Percentiles rank a stretch among this genome's conserved stretches.
phyloP scores from a whole-genome alignment of 2,329 filamentous ascomycete genomes.

The Rutstroemia sp. region DNA sequence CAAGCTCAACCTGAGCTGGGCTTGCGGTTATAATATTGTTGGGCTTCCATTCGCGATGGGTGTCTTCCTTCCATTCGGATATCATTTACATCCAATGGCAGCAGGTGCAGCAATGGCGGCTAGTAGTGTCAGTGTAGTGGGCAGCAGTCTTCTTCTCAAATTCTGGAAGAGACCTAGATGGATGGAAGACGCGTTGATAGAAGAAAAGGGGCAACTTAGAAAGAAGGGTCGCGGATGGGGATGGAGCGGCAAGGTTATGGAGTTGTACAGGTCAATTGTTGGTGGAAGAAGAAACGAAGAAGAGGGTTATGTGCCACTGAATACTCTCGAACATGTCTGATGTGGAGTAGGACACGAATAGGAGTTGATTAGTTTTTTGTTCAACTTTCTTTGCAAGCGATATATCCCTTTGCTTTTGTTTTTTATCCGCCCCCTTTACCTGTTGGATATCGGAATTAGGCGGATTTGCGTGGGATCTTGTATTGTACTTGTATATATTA shows the following conservation, averaged over 20 bases:
- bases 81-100: conserved; percentile 86
- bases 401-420: neutral
- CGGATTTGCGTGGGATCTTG: too few relatives aligned
- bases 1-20: conserved; percentile 88
- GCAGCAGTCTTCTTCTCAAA: conserved; percentile 75
- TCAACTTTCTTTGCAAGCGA: neutral
- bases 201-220: conserved; percentile 43
- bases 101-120: conserved; percentile 91
- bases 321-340: conserved; percentile 22
- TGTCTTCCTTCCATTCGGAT: conserved; percentile 81
- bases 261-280: conserved; percentile 33
- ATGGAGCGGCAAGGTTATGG: conserved; percentile 36
- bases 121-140: conserved; percentile 83
- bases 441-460: too few relatives aligned
- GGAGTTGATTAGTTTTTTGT: neutral
- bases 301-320: conserved; percentile 53
- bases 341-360: neutral
- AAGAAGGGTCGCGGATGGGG: conserved; percentile 27
- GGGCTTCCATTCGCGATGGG: conserved; percentile 97
- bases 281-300: conserved; percentile 36
- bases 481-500: conserved; percentile 41
- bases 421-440: neutral
- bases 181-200: conserved; percentile 71
- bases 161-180: conserved; percentile 78
- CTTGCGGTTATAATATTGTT: conserved; percentile 85